Conservation (phyloP, 2,329 filamentous ascomycete genomes). For the Grosmannia huntii region DNA sequence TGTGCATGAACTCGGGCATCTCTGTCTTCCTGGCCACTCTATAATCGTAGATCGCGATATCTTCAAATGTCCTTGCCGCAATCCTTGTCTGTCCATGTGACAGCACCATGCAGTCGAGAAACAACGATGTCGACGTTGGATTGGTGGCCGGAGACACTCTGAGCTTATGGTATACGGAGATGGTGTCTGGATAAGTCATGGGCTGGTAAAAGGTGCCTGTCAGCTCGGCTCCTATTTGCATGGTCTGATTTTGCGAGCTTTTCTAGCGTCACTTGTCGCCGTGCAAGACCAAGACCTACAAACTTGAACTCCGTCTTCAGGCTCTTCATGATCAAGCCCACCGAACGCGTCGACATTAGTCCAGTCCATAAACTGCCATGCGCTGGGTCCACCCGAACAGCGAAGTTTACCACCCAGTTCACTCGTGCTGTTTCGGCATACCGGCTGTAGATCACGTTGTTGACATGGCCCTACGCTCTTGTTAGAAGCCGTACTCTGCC, state of each 20-base stretch:
- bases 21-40: conserved; percentile 21
- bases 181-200: conserved; percentile 68
- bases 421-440: conserved; percentile 74
- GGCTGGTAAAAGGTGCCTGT: conserved; percentile 36
- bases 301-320: conserved; percentile 83
- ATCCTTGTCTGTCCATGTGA: conserved; percentile 62
- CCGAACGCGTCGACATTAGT: conserved; percentile 50
- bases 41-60: conserved; percentile 66
- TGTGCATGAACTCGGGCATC: conserved; percentile 28
- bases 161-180: conserved; percentile 76
- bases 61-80: conserved; percentile 64
- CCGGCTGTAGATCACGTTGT: conserved; percentile 72
- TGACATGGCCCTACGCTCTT: conserved; percentile 54
- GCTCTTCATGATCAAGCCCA: conserved; percentile 66
- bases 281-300: conserved; percentile 27
- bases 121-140: conserved; percentile 38
- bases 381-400: conserved; percentile 44
- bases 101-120: conserved; percentile 51
- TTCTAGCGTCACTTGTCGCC: background rate
- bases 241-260: background rate
- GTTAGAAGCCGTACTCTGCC: background rate
- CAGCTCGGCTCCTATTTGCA: background rate
- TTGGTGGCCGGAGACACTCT: conserved; percentile 32
- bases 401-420: conserved; percentile 65
- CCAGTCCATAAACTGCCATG: conserved; percentile 54